phyloP scores from a whole-genome alignment of 225 moss, liverwort and hornwort species.

The Thuidium tamariscinum region DNA sequence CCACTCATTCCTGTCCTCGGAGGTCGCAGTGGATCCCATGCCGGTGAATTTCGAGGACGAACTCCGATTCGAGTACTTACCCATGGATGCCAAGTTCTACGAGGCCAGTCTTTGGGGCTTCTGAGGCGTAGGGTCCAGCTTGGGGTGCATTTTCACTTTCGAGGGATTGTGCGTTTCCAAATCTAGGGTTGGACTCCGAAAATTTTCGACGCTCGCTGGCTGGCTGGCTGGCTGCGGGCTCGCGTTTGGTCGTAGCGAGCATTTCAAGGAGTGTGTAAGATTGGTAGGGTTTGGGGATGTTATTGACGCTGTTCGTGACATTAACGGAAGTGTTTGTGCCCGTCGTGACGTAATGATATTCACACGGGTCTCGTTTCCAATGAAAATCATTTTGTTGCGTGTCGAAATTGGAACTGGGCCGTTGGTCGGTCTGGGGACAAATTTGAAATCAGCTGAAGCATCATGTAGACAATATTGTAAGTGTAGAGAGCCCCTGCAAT shows the following conservation, averaged over 20 bases:
- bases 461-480: neutral
- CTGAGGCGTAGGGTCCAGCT: neutral
- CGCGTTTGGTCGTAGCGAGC: neutral
- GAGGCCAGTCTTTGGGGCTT: slow-evolving; percentile 15
- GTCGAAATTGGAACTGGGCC: neutral
- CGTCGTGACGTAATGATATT: neutral
- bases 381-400: neutral
- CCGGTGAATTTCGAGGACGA: neutral
- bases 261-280: neutral
- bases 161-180: neutral
- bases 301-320: slow-evolving; percentile 3
- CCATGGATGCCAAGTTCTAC: slow-evolving; percentile 1
- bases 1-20: neutral
- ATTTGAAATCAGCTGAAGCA: neutral
- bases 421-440: neutral
- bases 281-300: neutral
- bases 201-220: neutral
- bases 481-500: neutral
- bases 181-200: neutral
- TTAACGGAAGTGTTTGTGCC: neutral
- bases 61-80: neutral
- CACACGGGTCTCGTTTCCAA: neutral
- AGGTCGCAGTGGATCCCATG: neutral
- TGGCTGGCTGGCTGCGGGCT: neutral
- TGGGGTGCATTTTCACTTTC: neutral